phyloP scores from a whole-genome alignment of 2,329 filamentous ascomycete species.

The Emergomyces pasteurianus region DNA sequence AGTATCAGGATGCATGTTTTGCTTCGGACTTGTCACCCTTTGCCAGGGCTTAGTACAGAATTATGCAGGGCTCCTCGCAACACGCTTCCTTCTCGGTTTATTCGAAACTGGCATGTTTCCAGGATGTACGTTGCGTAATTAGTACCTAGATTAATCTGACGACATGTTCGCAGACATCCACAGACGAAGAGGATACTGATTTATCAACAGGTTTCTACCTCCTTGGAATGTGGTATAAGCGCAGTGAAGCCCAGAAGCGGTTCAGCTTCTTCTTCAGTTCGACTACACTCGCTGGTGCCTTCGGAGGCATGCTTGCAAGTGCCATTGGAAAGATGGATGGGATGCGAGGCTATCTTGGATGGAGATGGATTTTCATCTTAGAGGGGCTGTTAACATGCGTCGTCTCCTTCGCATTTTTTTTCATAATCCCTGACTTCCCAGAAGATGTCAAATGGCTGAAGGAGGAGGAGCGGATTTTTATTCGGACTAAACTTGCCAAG shows the following conservation, averaged over 20 bases:
- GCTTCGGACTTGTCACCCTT: constrained; percentile 64
- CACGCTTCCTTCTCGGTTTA: constrained; percentile 74
- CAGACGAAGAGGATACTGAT: background rate
- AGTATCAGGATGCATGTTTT: constrained; percentile 69
- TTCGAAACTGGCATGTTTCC: constrained; percentile 62
- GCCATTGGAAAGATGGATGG: constrained; percentile 49
- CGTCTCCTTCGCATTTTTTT: constrained; percentile 48
- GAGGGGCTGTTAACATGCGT: constrained; percentile 54
- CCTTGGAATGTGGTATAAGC: constrained; percentile 73
- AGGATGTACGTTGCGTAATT: constrained; percentile 40
- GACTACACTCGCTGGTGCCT: constrained; percentile 49
- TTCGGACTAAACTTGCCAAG: constrained; percentile 52
- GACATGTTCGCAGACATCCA: background rate
- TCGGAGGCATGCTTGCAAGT: constrained; percentile 49
- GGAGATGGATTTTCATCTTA: constrained; percentile 45
- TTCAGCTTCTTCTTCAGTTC: constrained; percentile 89
- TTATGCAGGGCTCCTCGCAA: constrained; percentile 64
- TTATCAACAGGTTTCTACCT: constrained; percentile 41
- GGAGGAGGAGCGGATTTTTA: constrained; percentile 55
- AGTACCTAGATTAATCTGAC: constrained; percentile 8
- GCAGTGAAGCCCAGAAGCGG: constrained; percentile 76
- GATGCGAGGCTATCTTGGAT: constrained; percentile 43
- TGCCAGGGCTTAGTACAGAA: constrained; percentile 67
- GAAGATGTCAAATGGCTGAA: constrained; percentile 62
- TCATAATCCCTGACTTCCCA: constrained; percentile 61